A percentile compares a stretch with the other conserved stretches of the same genome.
Evolutionary conservation across 805 yeast species (phyloP).

Genomic region (Lachancea lanzarotensis): DNA sequence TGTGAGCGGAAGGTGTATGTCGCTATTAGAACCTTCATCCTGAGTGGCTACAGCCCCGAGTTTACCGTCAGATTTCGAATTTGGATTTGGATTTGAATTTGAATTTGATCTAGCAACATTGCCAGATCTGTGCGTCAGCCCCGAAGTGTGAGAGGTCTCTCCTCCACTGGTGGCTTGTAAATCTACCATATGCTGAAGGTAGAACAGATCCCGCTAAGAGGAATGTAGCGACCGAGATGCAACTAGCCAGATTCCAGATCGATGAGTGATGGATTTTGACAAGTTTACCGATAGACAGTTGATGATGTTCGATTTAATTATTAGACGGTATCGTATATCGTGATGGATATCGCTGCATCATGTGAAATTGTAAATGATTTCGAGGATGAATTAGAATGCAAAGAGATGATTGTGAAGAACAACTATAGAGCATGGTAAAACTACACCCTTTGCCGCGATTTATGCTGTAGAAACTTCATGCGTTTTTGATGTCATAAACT

Average conservation of each 20-base stretch:
- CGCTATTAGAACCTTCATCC: conserved; percentile 11
- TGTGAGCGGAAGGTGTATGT: conserved; percentile 28
- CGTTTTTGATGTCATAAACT: too few species aligned
- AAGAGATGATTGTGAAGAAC: too few species aligned
- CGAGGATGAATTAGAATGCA: too few species aligned
- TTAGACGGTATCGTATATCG: neutral
- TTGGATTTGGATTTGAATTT: neutral
- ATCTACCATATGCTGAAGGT: neutral
- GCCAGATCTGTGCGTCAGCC: neutral
- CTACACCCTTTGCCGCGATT: too few species aligned
- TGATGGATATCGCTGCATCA: neutral
- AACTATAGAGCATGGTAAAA: too few species aligned
- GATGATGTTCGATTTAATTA: neutral
- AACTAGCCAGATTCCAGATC: neutral
- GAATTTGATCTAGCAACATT: neutral
- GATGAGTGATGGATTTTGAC: neutral
- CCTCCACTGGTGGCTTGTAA: neutral
- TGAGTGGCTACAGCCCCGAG: neutral
- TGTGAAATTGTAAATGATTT: too few species aligned
- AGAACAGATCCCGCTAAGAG: neutral
- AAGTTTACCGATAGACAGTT: neutral
- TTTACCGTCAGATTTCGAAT: neutral
- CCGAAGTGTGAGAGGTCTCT: neutral
- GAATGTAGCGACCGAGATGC: neutral
- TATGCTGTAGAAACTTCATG: too few species aligned